phyloP scores from a whole-genome alignment of 805 yeast genomes.

The Novakomyces olei region DNA sequence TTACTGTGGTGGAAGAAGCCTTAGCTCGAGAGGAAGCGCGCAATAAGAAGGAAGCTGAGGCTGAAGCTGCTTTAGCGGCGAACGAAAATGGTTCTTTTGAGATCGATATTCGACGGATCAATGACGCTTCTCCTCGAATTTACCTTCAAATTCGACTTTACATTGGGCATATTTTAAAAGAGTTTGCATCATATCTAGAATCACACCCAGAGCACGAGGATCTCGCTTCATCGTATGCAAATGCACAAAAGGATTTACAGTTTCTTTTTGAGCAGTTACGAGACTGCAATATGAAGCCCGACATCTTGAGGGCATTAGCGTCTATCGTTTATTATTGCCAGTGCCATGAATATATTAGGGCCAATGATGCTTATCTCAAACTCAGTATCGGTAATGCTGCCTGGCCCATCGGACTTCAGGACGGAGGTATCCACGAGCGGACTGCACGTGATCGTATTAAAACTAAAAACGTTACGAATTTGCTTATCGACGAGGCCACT shows the following conservation, averaged over 20 bases:
- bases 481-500: conserved; percentile 57
- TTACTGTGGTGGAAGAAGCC: conserved; percentile 10
- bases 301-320: conserved; percentile 30
- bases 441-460: conserved; percentile 35
- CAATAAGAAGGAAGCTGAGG: not conserved
- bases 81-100: conserved; percentile 8
- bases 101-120: conserved; percentile 3
- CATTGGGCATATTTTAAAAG: conserved; percentile 23
- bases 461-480: conserved; percentile 28
- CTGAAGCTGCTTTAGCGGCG: conserved; percentile 1
- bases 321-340: conserved; percentile 45
- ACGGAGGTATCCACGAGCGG: conserved; percentile 61
- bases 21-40: conserved; percentile 10
- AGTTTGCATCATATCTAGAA: conserved; percentile 18
- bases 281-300: conserved; percentile 18
- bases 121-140: conserved; percentile 18
- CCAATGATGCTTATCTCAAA: conserved; percentile 49
- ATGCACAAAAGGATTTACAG: conserved; percentile 16
- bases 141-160: conserved; percentile 28
- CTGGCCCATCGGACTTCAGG: conserved; percentile 76
- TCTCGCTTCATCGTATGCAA: not conserved
- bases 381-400: conserved; percentile 72
- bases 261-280: conserved; percentile 36
- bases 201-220: conserved; percentile 2
- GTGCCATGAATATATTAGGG: conserved; percentile 24